Base-by-base conservation (phyloP, 768 basidiomycete genomes). In the Polyporus arcularius region DNA sequence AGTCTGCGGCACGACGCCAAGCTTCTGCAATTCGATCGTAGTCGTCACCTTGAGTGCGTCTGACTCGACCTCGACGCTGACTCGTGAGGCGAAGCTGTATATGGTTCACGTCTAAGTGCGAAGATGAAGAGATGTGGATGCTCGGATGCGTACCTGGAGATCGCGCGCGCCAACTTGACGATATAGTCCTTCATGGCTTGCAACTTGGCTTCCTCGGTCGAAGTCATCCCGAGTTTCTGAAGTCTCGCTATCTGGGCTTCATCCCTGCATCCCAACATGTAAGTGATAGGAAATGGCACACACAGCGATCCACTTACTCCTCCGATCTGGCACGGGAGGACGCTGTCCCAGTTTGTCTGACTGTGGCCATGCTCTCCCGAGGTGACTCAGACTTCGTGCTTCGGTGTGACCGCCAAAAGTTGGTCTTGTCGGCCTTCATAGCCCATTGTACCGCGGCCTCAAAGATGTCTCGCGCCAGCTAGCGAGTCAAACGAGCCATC, bases 381-480 rank as follows among this genome's bases (percentile, higher is more conserved):
- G 89, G 85, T 14, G 88, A 87, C 62, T 92, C 90, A 0, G 77
- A 61, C 71, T 84, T 90, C 21, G 72, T 68, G 32, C 83, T 76
- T 38, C 82, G 77, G 18, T 81, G 79, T 5, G 79, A 79, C 62
- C 82, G 80, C 94, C 94, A 96, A 71, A 94, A 96, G 9, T 81
- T 80, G 0, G 87, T 84, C 65, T 88, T 89, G 26, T 94, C 89
- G 1, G 87, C 81, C 66, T 86, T 91, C 82, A 89, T 87, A 0
- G 96, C 95, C 92, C 96, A 97, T 45, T 86, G 80, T 16, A 95
- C 82, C 0, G 93, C 89, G 0, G 92, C 87, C 63, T 96, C 92
- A 58, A 96, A 87, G 32, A 96, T 86, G 52, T 87, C 84, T 46
- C 96, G 79, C 64, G 85, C 69, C 26, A 88, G 68, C 83, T 85